These are phyloP conservation scores for Primulina eburnea DNA, from an alignment of 257 asterid species.

Conservation along the genomic window DNA sequence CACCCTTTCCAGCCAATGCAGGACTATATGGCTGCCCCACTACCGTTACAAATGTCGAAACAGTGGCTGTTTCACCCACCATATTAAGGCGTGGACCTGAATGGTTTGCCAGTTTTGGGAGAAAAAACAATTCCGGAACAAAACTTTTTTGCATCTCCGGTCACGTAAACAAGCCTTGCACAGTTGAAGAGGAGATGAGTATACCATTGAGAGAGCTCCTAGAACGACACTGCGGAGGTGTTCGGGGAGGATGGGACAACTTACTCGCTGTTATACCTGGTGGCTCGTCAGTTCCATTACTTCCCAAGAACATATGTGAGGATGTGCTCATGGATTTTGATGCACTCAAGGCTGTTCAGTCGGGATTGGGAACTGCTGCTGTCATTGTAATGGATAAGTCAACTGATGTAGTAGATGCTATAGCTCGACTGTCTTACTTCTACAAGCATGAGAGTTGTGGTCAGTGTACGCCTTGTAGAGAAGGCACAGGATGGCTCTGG, in stretches of 20 bases:
- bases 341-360: conserved; percentile 95
- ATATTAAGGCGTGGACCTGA: conserved; percentile 97
- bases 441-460: conserved; percentile 99
- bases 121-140: conserved; percentile 94
- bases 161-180: conserved; percentile 97
- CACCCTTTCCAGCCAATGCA: conserved; percentile 97
- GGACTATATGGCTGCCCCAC: conserved; percentile 98
- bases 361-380: conserved; percentile 98
- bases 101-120: conserved; percentile 95
- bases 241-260: conserved; percentile 98
- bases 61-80: conserved; percentile 98
- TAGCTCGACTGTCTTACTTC: conserved; percentile 91
- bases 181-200: conserved; percentile 99
- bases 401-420: conserved; percentile 96
- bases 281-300: conserved; percentile 91
- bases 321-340: conserved; percentile 98
- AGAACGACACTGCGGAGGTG: conserved; percentile 97
- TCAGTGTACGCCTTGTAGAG: conserved; percentile 98
- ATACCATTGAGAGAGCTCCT: conserved; percentile 84
- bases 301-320: conserved; percentile 78
- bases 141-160: conserved; percentile 93
- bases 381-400: conserved; percentile 98
- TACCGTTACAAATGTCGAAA: conserved; percentile 94
- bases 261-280: conserved; percentile 95
- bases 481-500: conserved; percentile 99